Base-by-base conservation (phyloP, 108 stramenopile species). In the Aurantiochytrium sp. region DNA sequence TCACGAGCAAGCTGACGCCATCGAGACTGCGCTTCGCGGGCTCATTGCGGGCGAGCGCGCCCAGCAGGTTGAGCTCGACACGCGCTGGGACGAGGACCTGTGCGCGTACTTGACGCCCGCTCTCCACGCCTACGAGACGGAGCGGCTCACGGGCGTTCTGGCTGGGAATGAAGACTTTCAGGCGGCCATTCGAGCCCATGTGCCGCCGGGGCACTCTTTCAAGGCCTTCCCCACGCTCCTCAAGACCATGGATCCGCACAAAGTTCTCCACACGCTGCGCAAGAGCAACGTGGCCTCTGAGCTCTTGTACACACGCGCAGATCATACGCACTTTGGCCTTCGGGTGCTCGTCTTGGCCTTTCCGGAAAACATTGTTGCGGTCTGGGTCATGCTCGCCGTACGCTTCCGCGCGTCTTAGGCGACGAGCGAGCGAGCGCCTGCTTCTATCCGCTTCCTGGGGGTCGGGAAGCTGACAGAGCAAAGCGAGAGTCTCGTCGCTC, bases 351-450 rank as follows among this genome's bases (percentile, higher is more conserved):
- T 92, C 19, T 91, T 91, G 54, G n/a, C 91, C 0, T 93, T 92
- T 55, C 86, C 92, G 19, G 92, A 93, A 41, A 55, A 85, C 24
- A 55, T 87, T 4, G 17, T 88, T 24, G 92, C 92, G 6, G 91
- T 93, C 5, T 93, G 92, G 92, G 54, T 93, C 36, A 92, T 93
- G 91, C 54, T 92, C 24, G 91, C 91, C 42, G 89, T 89, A 10
- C 91, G 90, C 5, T 91, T 87, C 73, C 89, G 73, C 6, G 39
- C 45, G 12, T 81, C 73, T n/a, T 81, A 81, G 34, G 10, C 59
- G n/a, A n/a, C n/a, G n/a, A n/a, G n/a, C n/a, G n/a, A n/a, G n/a
- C n/a, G n/a, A n/a, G n/a, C n/a, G n/a, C n/a, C n/a, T n/a, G n/a
- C n/a, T n/a, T n/a, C n/a, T n/a, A n/a, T n/a, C n/a, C n/a, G n/a